Percentiles rank a stretch among this genome's conserved stretches.
These are phyloP conservation scores for Leccinum longicurvipes DNA, from an alignment of 768 basidiomycete genomes.

Conservation along the genomic window DNA sequence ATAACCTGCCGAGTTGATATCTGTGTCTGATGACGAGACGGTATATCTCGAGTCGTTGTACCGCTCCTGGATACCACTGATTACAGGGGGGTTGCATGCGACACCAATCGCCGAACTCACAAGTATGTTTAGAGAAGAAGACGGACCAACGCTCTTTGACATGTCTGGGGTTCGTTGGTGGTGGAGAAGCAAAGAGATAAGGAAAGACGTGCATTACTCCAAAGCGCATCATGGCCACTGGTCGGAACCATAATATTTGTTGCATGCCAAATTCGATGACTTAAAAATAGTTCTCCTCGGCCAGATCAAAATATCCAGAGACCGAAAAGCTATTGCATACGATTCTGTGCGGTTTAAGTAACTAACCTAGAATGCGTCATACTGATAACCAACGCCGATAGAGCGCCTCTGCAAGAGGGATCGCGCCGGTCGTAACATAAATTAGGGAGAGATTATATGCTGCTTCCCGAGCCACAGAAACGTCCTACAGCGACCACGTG, in stretches of 20 bases:
- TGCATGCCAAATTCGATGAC: conserved; percentile 4
- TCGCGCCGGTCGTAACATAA: conserved; percentile 75
- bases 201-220: not conserved
- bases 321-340: conserved; percentile 1
- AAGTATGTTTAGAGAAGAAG: conserved; percentile 13
- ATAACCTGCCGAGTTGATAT: conserved; percentile 18
- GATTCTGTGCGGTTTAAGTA: not conserved
- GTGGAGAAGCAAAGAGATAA: not conserved
- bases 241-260: conserved; percentile 13
- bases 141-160: conserved; percentile 2
- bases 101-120: not conserved
- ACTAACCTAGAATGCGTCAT: conserved; percentile 28
- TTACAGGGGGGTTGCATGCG: not conserved
- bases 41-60: conserved; percentile 6
- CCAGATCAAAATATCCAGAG: conserved; percentile 4
- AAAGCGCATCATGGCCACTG: not conserved
- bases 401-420: conserved; percentile 62
- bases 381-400: conserved; percentile 83
- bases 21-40: conserved; percentile 22
- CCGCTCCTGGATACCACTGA: not conserved
- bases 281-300: not conserved
- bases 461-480: conserved; percentile 65
- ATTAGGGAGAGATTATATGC: conserved; percentile 88
- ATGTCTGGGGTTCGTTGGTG: conserved; percentile 5
- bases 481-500: conserved; percentile 33